Conservation (phyloP, 768 basidiomycete species). For the Glaciozyma martinii region DNA sequence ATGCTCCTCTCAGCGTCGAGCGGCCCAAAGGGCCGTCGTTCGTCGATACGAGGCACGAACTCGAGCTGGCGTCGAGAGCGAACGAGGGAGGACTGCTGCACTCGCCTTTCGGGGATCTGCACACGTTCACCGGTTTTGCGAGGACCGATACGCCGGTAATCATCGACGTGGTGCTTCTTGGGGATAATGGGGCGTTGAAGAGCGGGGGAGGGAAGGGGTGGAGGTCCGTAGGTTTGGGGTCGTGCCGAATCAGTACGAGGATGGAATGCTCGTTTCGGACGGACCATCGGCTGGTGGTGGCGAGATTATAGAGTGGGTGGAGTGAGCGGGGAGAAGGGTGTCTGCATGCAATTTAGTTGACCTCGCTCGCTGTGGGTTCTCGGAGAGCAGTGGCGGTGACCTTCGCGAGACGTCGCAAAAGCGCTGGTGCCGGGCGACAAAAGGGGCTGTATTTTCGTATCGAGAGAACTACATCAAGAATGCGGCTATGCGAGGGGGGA, state of each 20-base stretch:
- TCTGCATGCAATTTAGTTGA: no score
- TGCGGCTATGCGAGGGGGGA: not conserved
- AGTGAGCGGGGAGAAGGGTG: not conserved
- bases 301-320: not conserved
- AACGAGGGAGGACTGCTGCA: not conserved
- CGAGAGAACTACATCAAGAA: not conserved
- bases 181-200: slow-evolving; percentile 15
- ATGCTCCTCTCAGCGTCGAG: not conserved
- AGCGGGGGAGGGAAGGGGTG: not conserved
- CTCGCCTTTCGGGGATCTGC: slow-evolving; percentile 24
- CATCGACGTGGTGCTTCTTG: slow-evolving; percentile 30
- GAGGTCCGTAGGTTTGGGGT: slow-evolving; percentile 29
- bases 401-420: no score
- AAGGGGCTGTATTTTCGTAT: not conserved
- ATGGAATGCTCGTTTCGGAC: slow-evolving; percentile 12
- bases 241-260: slow-evolving; percentile 25
- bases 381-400: no score
- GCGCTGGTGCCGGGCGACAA: no score
- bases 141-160: slow-evolving; percentile 5
- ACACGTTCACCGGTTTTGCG: slow-evolving; percentile 30
- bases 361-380: no score
- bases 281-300: slow-evolving; percentile 24
- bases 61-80: not conserved
- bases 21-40: slow-evolving; percentile 3
- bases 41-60: slow-evolving; percentile 24